Base-by-base conservation (phyloP, 805 yeast genomes). In the Metschnikowia kunwiensis region DNA sequence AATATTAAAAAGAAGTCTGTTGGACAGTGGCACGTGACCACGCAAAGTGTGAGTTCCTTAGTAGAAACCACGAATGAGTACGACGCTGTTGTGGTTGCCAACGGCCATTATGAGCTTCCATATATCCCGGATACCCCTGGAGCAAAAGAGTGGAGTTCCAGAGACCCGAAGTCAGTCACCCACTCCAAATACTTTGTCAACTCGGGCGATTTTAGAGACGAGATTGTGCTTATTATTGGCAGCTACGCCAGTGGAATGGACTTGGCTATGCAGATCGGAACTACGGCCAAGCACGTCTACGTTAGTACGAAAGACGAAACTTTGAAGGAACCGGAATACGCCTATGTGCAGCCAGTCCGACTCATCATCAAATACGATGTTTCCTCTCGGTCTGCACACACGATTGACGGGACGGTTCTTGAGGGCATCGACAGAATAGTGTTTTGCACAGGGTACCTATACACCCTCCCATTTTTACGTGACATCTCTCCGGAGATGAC, bases 191-290 rank as follows among this genome's bases (percentile, higher is more conserved):
- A 57, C 32, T 69, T 53, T 42, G 48, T 52, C 5, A 58, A 63
- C 16, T 36, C 54, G 7, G 35, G 27, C 5, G 43, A 30, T 5
- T 55, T 27, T 26, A 33, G 35, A 16, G 57, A 64, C 28, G 68
- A 60, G n/a, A 77, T 80, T 11, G 56, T 86, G 28, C 42, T 49
- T 16, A 71, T 85, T 5, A 75, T 86, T n/a, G 95, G 95, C 0
- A 81, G 80, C 49, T 78, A 81, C 8, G 82, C 93, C 2, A 78
- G 87, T 20, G 95, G 91, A 18, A 74, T 77, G 13, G 95, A 87
- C 53, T 64, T 84, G 27, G 75, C 86, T 2, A 72, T 70, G 38
- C 89, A 83, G 52, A 51, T 80, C 13, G 74, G 79, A 1, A 61
- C 65, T 2, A 40, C 44, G 6, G 53, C 53, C 9, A 41, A 40